Percentiles rank a stretch among this genome's conserved stretches.
These are phyloP conservation scores for Volvariella volvacea DNA, from an alignment of 1,284 basidiomycete genomes.

Conservation along the genomic window DNA sequence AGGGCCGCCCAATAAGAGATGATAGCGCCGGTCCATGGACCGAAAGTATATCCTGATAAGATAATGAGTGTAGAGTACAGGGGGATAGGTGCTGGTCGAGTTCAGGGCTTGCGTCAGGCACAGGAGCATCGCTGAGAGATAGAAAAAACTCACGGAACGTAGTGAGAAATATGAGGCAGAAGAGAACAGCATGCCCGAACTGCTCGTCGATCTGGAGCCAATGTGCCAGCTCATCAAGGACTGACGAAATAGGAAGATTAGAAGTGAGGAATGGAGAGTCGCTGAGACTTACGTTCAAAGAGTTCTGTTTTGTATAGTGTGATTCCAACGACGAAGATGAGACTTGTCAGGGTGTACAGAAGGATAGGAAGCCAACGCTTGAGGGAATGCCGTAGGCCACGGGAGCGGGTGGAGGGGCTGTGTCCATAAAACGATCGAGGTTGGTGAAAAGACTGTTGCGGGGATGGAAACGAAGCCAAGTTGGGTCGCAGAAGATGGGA, in stretches of 20 bases:
- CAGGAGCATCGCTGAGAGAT: constrained; percentile 12
- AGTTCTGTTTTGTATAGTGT: constrained; percentile 69
- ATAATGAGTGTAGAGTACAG: constrained; percentile 85
- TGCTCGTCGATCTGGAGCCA: constrained; percentile 65
- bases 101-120: constrained; percentile 5
- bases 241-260: constrained; percentile 25
- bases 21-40: constrained; percentile 70
- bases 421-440: constrained; percentile 9
- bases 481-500: constrained; percentile 3
- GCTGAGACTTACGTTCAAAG: constrained; percentile 54
- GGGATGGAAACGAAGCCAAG: constrained; percentile 5
- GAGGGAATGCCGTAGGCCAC: constrained; percentile 44
- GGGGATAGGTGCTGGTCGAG: constrained; percentile 61
- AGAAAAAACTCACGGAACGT: constrained; percentile 66
- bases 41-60: constrained; percentile 83
- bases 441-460: constrained; percentile 10
- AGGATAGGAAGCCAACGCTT: constrained; percentile 70
- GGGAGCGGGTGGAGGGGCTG: constrained; percentile 33
- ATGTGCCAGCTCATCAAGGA: constrained; percentile 64
- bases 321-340: constrained; percentile 65
- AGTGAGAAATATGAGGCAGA: constrained; percentile 73
- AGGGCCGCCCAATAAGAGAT: constrained; percentile 85
- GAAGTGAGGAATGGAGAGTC: constrained; percentile 6
- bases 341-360: constrained; percentile 58
- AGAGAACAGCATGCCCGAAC: constrained; percentile 67